Conservation (phyloP, 257 asterid genomes). For the Cruciata laevipes region DNA sequence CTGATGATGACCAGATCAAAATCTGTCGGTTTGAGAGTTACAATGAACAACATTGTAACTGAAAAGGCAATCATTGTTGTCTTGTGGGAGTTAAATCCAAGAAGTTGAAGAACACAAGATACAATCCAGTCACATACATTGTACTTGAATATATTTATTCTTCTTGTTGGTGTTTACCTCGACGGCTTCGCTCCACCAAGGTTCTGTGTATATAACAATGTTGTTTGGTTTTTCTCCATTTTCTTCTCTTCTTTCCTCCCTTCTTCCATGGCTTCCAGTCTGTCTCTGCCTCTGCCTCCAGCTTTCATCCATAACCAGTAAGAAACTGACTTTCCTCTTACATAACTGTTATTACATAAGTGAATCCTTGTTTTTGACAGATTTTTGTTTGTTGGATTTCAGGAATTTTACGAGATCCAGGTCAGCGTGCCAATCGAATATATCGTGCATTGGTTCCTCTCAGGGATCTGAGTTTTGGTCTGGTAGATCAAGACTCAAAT, state of each 20-base stretch:
- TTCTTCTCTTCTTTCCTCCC: conserved; percentile 17
- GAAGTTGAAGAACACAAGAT: conserved; percentile 5
- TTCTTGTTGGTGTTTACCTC: conserved; percentile 28
- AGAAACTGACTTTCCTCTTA: too few relatives aligned
- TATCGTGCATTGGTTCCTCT: conserved; percentile 17
- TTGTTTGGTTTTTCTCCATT: conserved; percentile 12
- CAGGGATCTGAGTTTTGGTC: conserved; percentile 18
- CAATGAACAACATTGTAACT: not conserved
- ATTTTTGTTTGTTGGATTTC: conserved; percentile 16
- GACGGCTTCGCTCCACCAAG: conserved; percentile 41
- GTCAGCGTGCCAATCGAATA: conserved; percentile 22
- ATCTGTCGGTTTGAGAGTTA: not conserved
- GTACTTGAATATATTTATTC: not conserved
- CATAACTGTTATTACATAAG: not conserved
- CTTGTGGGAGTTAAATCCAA: conserved; percentile 44
- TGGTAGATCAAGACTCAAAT: conserved; percentile 16
- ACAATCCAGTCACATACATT: not conserved
- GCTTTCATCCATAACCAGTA: conserved; percentile 35
- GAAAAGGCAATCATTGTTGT: conserved; percentile 6
- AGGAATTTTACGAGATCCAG: conserved; percentile 33
- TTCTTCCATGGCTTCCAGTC: conserved; percentile 43
- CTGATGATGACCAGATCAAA: not conserved
- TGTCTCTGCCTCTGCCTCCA: conserved; percentile 39
- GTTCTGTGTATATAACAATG: conserved; percentile 14
- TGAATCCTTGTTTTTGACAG: not conserved